Percentiles rank a stretch among this genome's conserved stretches.
Conservation (phyloP, 179 eudicot species). For the Beta lomatogona region DNA sequence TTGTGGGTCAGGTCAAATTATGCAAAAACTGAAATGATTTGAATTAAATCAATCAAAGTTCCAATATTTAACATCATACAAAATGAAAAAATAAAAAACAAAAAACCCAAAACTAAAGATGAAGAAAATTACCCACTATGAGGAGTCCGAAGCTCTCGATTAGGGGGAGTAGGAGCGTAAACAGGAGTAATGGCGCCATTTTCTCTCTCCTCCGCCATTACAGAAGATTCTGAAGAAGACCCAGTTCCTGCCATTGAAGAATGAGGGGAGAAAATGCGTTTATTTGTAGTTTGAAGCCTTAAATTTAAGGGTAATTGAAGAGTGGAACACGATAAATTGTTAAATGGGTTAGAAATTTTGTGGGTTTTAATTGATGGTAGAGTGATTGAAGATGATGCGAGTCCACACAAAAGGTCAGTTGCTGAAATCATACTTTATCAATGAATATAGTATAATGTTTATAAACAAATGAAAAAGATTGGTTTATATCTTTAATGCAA, state of each 20-base stretch:
- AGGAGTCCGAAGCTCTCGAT: slow-evolving; percentile 60
- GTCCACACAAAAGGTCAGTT: slow-evolving; percentile 8
- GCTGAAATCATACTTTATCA: slow-evolving; percentile 26
- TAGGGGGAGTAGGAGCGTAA: slow-evolving; percentile 49
- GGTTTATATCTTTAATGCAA: not conserved
- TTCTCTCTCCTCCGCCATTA: slow-evolving; percentile 20
- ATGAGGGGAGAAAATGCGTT: not conserved
- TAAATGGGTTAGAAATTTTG: slow-evolving; percentile 7
- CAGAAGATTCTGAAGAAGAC: slow-evolving; percentile 24
- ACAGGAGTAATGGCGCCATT: slow-evolving; percentile 38
- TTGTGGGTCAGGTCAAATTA: too few relatives aligned
- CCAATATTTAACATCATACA: too few relatives aligned
- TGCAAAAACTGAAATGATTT: not conserved
- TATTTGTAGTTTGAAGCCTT: not conserved
- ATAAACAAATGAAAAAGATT: not conserved
- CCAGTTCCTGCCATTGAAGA: slow-evolving; percentile 29
- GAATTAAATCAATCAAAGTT: not conserved
- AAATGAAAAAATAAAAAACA: not conserved
- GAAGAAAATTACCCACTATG: slow-evolving; percentile 61
- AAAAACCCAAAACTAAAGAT: not conserved
- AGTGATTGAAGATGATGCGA: slow-evolving; percentile 14
- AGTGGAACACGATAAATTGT: slow-evolving; percentile 4
- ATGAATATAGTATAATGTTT: not conserved
- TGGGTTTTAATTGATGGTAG: slow-evolving; percentile 7
- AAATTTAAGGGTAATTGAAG: slow-evolving; percentile 2